phyloP scores from a whole-genome alignment of 352 stramenopile genomes.

The Phytophthora brassicae region DNA sequence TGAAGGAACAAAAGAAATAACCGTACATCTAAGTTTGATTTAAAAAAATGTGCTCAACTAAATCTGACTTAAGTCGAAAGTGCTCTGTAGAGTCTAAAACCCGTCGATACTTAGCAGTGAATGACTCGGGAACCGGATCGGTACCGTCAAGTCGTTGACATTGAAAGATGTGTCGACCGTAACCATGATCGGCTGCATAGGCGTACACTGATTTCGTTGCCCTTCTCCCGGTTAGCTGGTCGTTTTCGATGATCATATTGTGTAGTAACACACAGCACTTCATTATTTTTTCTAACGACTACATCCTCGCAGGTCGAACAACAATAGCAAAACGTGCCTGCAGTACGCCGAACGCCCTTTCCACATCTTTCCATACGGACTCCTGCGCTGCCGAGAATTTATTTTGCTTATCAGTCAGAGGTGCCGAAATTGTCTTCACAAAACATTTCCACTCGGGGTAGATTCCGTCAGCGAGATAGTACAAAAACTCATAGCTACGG shows the following conservation, averaged over 20 bases:
- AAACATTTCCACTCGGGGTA: slow-evolving; percentile 9
- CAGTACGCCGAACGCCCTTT: background rate
- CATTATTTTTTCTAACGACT: background rate
- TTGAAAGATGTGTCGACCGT: background rate
- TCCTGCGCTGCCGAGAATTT: background rate
- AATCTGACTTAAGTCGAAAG: background rate
- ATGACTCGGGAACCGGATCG: background rate
- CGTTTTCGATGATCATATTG: slow-evolving; percentile 17
- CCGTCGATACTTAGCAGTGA: background rate
- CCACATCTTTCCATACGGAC: background rate
- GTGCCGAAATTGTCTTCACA: background rate
- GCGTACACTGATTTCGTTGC: background rate
- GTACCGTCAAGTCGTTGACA: background rate
- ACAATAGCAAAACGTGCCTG: slow-evolving; percentile 8
- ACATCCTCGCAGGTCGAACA: background rate
- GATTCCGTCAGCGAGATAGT: slow-evolving; percentile 7
- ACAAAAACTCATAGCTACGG: background rate
- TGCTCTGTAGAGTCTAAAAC: background rate
- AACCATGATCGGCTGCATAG: background rate
- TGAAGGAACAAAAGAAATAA: background rate
- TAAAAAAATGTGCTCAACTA: background rate
- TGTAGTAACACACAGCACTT: slow-evolving; percentile 13
- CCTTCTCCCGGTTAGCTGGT: background rate
- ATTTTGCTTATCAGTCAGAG: background rate
- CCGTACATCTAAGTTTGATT: background rate